Evolutionary conservation across 179 eudicot species (phyloP), one percentile per base, ranked within the genome.

Genomic region (Silene noctiflora): DNA sequence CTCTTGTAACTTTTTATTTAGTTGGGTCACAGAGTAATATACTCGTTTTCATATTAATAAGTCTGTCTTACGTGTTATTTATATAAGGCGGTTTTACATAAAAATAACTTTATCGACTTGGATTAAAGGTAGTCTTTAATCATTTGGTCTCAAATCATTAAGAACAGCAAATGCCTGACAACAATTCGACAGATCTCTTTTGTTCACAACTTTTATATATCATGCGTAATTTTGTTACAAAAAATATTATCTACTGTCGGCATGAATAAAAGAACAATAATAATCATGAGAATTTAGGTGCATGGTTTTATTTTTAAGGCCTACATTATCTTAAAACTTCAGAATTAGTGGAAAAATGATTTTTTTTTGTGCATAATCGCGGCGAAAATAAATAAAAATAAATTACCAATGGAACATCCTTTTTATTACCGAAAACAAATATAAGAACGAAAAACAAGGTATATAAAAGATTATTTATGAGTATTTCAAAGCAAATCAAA

Each of bases 371-470:
- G n/a, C n/a, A n/a, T n/a, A n/a, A n/a, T n/a, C n/a, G n/a, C n/a
- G n/a, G n/a, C n/a, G n/a, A n/a, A n/a, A n/a, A n/a, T n/a, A n/a
- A 51, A 12, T 59, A 72, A n/a, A 5, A 6, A 21, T 8, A 6
- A 29, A 19, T 33, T 14, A 63, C 4, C 65, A 74, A 31, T 19
- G 31, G 33, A 71, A 46, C 39, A 72, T 27, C 21, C 71, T 62
- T 72, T 64, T 20, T 78, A 31, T 65, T 51, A 46, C 71, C 21
- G n/a, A 51, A 51, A 51, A 69, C 48, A 20, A 71, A 63, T 51
- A 71, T 25, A 72, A 63, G 67, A 39, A 58, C 2, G 25, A 10
- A 9, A 9, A 48, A 24, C 27, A 74, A 66, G 46, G 69, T 20
- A 74, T 69, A 33, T 33, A 4, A 51, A 48, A 12, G 58, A 12